These are phyloP conservation scores for Ploettnerulaceae sp. DNA, from an alignment of 2,329 filamentous ascomycete species.

Conservation along the genomic window DNA sequence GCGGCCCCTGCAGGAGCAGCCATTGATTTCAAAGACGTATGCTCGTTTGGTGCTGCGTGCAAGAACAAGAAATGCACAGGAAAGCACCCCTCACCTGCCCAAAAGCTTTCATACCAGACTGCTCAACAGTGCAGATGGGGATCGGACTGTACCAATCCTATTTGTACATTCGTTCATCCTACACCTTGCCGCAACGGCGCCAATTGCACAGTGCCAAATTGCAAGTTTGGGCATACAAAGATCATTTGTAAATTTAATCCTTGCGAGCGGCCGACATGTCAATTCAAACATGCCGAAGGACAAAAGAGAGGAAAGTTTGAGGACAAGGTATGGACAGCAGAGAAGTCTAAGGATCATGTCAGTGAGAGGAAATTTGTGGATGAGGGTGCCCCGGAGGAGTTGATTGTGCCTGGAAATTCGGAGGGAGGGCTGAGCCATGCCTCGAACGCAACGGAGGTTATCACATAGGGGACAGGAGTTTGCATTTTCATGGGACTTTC, in stretches of 20 bases:
- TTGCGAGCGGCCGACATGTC: conserved; percentile 82
- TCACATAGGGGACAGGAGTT: conserved; percentile 21
- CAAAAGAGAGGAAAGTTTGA: conserved; percentile 76
- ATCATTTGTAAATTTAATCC: conserved; percentile 87
- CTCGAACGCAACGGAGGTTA: conserved; percentile 19
- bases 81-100: conserved; percentile 86
- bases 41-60: conserved; percentile 83
- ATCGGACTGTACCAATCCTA: conserved; percentile 83
- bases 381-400: conserved; percentile 56
- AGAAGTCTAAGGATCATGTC: conserved; percentile 57
- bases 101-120: conserved; percentile 70
- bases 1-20: conserved; percentile 73
- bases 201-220: conserved; percentile 74
- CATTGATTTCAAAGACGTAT: conserved; percentile 75
- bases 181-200: conserved; percentile 83
- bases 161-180: conserved; percentile 86
- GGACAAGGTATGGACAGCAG: conserved; percentile 86
- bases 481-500: conserved; percentile 1
- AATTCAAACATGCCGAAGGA: conserved; percentile 86
- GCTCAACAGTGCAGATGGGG: conserved; percentile 88
- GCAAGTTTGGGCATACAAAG: conserved; percentile 85
- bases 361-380: conserved; percentile 87
- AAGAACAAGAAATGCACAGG: conserved; percentile 93
- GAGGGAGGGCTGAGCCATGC: conserved; percentile 17
- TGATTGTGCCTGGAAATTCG: conserved; percentile 31